Base-by-base conservation (phyloP, 2,329 filamentous ascomycete genomes). In the Ceratocystis smalleyi region DNA sequence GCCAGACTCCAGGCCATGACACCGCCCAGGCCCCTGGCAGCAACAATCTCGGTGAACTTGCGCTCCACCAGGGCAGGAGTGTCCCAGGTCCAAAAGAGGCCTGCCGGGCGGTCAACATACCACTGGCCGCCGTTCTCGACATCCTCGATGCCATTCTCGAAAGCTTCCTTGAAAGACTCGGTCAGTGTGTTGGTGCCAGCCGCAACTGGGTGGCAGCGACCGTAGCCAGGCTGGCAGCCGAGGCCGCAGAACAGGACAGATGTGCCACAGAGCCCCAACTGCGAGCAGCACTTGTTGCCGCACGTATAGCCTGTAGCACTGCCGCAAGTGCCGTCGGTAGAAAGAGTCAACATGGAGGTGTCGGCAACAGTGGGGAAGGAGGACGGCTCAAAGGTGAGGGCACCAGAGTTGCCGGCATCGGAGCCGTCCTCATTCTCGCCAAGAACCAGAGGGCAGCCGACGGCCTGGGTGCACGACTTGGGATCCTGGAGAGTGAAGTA, bases 1-100 rank as follows among this genome's bases (percentile, higher is more conserved):
- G 84, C 87, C 67, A 90, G 70, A 22, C 84, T 85, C 87, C 86
- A 90, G 0, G 86, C 86, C 78, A 90, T 88, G 3, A 88, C 82
- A 19, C 88, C 87, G 0, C 86, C 86, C 0, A 90, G 71, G 0
- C 75, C 72, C 70, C 79, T 78, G 35, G 75, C 75, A 32, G 76
- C 74, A 1, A 88, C 77, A 43, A 90, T 78, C 3, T 79, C 71
- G 2, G 77, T 73, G 65, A 89, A 82, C 74, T 90, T 91, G 65
- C 76, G 75, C 10, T 72, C 68, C 61, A 91, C 83, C 12, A 83
- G 77, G 5, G 77, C 76, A 0, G 79, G 76, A 0, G 84, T 87
- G 66, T 91, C 87, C 77, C 84, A 90, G 0, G 85, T 85, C 87
- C 87, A 91, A 79, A 87, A 91, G 35, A 85, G 71, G 63, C 79